Evolutionary conservation across 2,329 filamentous ascomycete genomes (phyloP).

Genomic region (Colletotrichum brevisporum): DNA sequence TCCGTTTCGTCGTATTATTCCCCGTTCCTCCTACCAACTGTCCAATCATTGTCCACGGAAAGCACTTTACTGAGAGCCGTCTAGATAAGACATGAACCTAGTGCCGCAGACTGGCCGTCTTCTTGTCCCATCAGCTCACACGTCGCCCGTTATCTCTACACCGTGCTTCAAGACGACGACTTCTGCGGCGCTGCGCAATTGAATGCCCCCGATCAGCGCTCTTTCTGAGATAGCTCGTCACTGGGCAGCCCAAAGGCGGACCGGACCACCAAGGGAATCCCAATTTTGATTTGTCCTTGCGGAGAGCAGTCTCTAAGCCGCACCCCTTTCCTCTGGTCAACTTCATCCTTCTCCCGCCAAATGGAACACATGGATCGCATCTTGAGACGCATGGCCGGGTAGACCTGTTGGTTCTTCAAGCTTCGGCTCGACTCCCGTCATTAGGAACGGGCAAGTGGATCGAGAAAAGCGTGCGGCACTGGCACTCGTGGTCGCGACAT

Average conservation of each 20-base stretch:
- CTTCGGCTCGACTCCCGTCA: conserved; percentile 4
- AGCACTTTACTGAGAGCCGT: conserved; percentile 32
- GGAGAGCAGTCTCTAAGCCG: no score
- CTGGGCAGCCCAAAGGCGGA: not conserved
- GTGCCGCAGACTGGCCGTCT: conserved; percentile 7
- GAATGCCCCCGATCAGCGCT: not conserved
- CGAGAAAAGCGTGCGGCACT: not conserved
- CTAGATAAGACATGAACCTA: conserved; percentile 37
- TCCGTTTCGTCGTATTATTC: conserved; percentile 29
- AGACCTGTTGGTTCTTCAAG: conserved; percentile 2
- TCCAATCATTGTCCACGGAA: conserved; percentile 26
- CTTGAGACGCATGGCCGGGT: not conserved
- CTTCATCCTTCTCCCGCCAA: not conserved
- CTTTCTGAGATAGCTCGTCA: not conserved
- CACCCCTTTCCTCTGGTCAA: not conserved
- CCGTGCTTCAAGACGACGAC: no score
- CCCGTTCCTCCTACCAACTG: conserved; percentile 1
- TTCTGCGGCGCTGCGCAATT: not conserved
- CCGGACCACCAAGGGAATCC: not conserved
- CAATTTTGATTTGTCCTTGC: no score
- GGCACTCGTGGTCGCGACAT: conserved; percentile 17
- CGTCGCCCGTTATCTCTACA: not conserved
- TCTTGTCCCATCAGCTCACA: conserved; percentile 10
- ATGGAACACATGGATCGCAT: not conserved
- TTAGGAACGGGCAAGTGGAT: not conserved